These are phyloP conservation scores for Pseudogymnoascus sp. DNA, from an alignment of 2,329 filamentous ascomycete species.

Conservation along the genomic window DNA sequence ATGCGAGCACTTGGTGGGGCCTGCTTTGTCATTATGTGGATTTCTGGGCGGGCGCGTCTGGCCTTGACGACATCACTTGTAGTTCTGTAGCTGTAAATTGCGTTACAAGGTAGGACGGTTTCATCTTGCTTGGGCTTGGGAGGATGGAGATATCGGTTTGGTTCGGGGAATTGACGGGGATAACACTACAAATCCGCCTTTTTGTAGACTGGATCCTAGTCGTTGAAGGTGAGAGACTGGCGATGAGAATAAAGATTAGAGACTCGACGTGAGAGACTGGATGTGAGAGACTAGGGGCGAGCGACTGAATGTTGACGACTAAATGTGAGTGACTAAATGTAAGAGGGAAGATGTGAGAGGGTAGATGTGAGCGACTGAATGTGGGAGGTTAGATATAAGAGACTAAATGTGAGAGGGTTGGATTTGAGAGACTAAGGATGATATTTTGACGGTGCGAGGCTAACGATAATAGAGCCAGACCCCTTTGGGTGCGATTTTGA, in stretches of 20 bases:
- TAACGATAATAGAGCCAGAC: too few species aligned
- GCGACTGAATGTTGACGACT: too few species aligned
- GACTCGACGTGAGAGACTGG: neutral
- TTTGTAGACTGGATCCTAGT: neutral
- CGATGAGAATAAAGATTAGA: neutral
- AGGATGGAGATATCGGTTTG: neutral
- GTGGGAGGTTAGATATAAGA: too few species aligned
- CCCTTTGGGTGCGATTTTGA: too few species aligned
- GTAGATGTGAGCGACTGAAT: too few species aligned
- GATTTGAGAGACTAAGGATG: too few species aligned
- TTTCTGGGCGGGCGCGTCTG: neutral
- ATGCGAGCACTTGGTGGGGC: neutral
- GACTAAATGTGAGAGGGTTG: too few species aligned
- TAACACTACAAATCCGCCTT: neutral
- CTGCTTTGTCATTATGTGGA: neutral
- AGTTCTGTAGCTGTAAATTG: neutral
- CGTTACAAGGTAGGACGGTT: neutral
- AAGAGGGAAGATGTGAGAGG: too few species aligned
- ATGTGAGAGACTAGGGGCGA: neutral
- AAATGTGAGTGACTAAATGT: too few species aligned
- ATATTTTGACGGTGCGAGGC: too few species aligned
- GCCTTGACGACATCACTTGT: neutral
- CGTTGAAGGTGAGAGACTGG: neutral
- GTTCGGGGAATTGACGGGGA: neutral
- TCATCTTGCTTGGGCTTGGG: neutral